phyloP scores from a whole-genome alignment of 306 rosid genomes.

The Corylus avellana region DNA sequence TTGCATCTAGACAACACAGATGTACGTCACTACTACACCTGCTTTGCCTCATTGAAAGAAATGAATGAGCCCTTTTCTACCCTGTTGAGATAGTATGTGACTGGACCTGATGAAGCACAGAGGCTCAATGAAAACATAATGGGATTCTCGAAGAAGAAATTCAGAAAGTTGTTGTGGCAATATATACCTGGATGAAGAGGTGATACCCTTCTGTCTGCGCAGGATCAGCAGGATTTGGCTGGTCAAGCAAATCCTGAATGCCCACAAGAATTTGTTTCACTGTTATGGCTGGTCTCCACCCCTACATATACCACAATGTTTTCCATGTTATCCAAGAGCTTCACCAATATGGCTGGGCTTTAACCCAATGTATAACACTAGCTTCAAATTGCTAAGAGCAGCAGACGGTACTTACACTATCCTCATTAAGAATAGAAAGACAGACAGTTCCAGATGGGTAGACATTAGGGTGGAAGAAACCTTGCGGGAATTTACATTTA shows the following conservation, averaged over 20 bases:
- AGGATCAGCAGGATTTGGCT: conserved; percentile 95
- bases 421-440: conserved; percentile 94
- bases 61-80: neutral
- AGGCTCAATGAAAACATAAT: neutral
- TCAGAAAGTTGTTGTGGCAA: conserved; percentile 2
- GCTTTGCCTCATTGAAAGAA: neutral
- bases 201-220: conserved; percentile 99
- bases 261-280: conserved; percentile 97
- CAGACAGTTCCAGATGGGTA: conserved; percentile 99
- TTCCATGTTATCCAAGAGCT: conserved; percentile 26
- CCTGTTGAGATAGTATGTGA: conserved; percentile 4
- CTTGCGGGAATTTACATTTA: conserved; percentile 87
- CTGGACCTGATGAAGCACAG: conserved; percentile 11
- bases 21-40: conserved; percentile 4
- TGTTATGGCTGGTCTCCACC: conserved; percentile 99
- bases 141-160: neutral
- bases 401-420: conserved; percentile 63
- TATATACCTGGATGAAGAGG: conserved; percentile 87
- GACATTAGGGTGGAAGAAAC: conserved; percentile 97
- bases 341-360: conserved; percentile 92
- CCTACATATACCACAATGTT: conserved; percentile 43
- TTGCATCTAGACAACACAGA: conserved; percentile 16
- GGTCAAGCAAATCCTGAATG: conserved; percentile 90
- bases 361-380: conserved; percentile 56
- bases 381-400: neutral